Conservation (phyloP, 805 yeast genomes). For the Ogataea haglerorum region DNA sequence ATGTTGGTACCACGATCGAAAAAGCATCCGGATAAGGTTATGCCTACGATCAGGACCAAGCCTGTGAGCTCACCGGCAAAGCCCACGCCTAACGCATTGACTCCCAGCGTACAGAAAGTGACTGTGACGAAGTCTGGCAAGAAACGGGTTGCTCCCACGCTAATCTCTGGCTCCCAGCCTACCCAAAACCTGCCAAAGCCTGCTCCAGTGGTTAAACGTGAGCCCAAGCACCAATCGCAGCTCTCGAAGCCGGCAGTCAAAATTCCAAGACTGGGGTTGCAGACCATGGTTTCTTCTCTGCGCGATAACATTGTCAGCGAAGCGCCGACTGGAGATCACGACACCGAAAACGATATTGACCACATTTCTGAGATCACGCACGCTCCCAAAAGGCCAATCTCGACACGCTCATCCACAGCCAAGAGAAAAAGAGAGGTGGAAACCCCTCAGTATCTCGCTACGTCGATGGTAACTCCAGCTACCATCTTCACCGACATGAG, state of each 20-base stretch:
- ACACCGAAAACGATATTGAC: conserved; percentile 45
- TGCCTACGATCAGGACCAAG: conserved; percentile 15
- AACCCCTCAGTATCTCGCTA: conserved; percentile 25
- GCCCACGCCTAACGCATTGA: conserved; percentile 15
- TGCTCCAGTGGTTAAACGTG: conserved; percentile 14
- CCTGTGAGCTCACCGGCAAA: conserved; percentile 1
- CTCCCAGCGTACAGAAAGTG: conserved; percentile 40
- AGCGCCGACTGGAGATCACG: conserved; percentile 24
- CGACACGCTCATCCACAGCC: conserved; percentile 31
- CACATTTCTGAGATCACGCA: conserved; percentile 36
- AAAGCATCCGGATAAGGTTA: conserved; percentile 29
- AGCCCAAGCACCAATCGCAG: conserved; percentile 23
- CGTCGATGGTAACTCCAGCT: conserved; percentile 25
- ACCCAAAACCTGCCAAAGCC: conserved; percentile 2
- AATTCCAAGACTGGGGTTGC: conserved; percentile 64
- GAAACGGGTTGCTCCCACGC: conserved; percentile 69
- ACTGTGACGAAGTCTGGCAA: conserved; percentile 73
- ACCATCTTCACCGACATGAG: conserved; percentile 30
- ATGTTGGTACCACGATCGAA: conserved; percentile 31
- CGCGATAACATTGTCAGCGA: conserved; percentile 37
- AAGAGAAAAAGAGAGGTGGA: conserved; percentile 36
- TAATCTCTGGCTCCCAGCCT: conserved; percentile 42
- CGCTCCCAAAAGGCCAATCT: conserved; percentile 33
- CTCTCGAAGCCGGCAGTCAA: conserved; percentile 44
- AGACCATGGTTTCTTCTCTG: conserved; percentile 59